These are phyloP conservation scores for Backusella australiensis DNA, from an alignment of 192 early-diverging fungal species.

Conservation along the genomic window DNA sequence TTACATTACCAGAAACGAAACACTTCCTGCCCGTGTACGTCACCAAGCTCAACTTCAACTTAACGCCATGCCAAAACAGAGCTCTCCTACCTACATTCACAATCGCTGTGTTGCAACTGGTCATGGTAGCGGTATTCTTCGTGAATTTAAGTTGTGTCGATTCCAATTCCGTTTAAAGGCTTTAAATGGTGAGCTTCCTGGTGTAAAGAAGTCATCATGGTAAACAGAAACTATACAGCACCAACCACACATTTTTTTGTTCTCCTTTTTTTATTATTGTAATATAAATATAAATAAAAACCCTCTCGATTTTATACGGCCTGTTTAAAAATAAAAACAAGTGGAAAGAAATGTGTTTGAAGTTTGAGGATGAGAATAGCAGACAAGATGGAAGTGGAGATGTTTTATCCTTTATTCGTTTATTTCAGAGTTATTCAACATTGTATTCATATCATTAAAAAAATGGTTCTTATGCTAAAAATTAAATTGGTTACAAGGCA, in stretches of 20 bases:
- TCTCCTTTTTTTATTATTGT: neutral
- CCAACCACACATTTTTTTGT: slow-evolving; percentile 5
- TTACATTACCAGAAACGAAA: slow-evolving; percentile 74
- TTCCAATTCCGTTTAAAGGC: slow-evolving; percentile 82
- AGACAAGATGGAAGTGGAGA: neutral
- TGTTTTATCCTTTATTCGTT: neutral
- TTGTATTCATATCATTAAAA: neutral
- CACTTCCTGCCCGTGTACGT: slow-evolving; percentile 68
- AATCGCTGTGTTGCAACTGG: slow-evolving; percentile 78
- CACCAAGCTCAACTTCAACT: slow-evolving; percentile 76
- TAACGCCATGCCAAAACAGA: slow-evolving; percentile 61
- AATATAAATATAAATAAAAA: slow-evolving; percentile 4
- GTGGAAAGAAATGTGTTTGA: neutral
- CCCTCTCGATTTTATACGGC: neutral
- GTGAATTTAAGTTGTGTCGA: slow-evolving; percentile 71
- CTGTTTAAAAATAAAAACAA: neutral
- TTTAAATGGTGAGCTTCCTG: slow-evolving; percentile 74
- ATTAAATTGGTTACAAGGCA: too few species aligned
- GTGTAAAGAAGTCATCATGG: slow-evolving; percentile 81
- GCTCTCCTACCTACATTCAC: slow-evolving; percentile 61
- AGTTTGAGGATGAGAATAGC: neutral
- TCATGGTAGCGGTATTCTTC: slow-evolving; percentile 71
- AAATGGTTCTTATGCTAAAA: neutral
- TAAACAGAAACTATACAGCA: slow-evolving; percentile 35
- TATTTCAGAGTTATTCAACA: neutral